These are phyloP conservation scores for Cucurbita pepo DNA, from an alignment of 306 rosid species.

Conservation along the genomic window DNA sequence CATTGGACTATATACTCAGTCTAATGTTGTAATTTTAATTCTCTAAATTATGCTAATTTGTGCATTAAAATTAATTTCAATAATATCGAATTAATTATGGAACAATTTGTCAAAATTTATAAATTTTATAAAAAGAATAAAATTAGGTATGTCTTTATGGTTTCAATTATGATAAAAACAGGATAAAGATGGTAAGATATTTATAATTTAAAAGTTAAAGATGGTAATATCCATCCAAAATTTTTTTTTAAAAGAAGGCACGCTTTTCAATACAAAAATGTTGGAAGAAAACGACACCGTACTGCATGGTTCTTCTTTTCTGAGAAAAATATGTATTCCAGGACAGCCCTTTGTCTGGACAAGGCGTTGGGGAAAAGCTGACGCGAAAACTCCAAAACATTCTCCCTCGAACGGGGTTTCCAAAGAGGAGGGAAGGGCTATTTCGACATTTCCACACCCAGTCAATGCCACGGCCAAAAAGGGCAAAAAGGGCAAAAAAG, in stretches of 20 bases:
- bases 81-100: no score
- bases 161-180: no score
- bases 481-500: neutral
- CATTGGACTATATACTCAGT: no score
- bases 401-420: neutral
- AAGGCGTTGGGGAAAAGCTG: neutral
- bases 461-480: neutral
- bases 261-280: neutral
- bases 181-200: no score
- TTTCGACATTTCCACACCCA: neutral
- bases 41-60: no score
- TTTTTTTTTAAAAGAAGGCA: neutral
- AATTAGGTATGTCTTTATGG: no score
- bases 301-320: neutral
- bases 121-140: no score
- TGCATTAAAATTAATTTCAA: no score
- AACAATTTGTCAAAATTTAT: no score
- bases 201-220: no score
- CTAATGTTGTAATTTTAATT: no score
- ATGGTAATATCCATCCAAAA: no score
- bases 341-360: neutral
- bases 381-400: neutral
- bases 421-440: neutral
- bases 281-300: neutral
- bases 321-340: neutral